Base-by-base conservation (phyloP, 148 eudicot species). In the Rhododendron ferrugineum region DNA sequence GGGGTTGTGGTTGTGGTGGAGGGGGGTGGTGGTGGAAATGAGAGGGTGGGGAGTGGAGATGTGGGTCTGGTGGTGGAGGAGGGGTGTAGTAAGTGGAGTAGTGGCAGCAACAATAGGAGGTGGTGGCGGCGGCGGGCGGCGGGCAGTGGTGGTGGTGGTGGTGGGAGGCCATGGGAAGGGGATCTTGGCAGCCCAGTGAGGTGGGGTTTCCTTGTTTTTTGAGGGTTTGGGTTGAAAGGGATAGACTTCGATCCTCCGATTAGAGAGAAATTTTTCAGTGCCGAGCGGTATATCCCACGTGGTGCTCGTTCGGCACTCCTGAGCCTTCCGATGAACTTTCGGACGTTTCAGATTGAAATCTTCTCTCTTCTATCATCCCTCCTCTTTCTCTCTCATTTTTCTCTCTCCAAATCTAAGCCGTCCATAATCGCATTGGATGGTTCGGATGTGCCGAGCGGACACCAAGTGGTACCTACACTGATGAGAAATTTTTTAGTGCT, bases 141-240 rank as follows among this genome's bases (percentile, higher is more conserved):
- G 2, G 72, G 72, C 13, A 66, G 86, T 56, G 86, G 92, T 11
- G 46, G 89, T 82, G 92, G 89, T 83, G 60, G 89, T 83, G 88
- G 87, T 80, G 90, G 79, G 83, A 89, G 46, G 94, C 92, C 94
- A 93, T 94, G 73, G 68, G 89, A 83, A 40, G 50, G 11, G 68
- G 88, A 80, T 49, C 78, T 74, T n/a, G 80, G 26, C 9, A 78
- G 80, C 10, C 46, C 5, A 20, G 80, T 44, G 32, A n/a, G 80
- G 6, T 8, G 30, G 28, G 14, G 28, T 6, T 40, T 40, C 44
- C 44, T 37, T 37, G 28, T 8, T 11, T 68, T 28, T 28, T 11
- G 16, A 28, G 74, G 74, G 32, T 28, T 68, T 3, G 74, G 34
- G 15, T 1, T 68, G 74, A 28, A 26, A 68, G 74, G 74, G 74